A percentile compares a stretch with the other conserved stretches of the same genome.
phyloP scores from a whole-genome alignment of 768 basidiomycete species.

The Cyathus striatus region DNA sequence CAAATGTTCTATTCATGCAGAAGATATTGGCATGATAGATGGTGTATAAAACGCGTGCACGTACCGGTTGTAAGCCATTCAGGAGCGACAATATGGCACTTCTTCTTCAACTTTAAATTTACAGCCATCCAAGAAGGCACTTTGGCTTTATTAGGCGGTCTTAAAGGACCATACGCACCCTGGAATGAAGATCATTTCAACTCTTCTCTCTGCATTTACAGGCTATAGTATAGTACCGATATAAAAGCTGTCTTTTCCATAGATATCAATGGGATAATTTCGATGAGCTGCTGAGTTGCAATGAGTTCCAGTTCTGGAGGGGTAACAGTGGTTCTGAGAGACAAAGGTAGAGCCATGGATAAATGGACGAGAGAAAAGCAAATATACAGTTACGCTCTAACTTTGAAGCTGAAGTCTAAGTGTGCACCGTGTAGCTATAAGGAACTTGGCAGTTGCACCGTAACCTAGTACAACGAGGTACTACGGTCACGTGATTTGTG shows the following conservation, averaged over 20 bases:
- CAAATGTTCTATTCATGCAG: slow-evolving; percentile 59
- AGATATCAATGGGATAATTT: slow-evolving; percentile 82
- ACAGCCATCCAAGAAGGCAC: slow-evolving; percentile 97
- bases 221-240: slow-evolving; percentile 48
- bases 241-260: slow-evolving; percentile 93
- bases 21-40: not conserved
- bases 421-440: too few relatives aligned
- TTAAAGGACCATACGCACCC: slow-evolving; percentile 91
- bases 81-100: slow-evolving; percentile 89
- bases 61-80: slow-evolving; percentile 84
- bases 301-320: slow-evolving; percentile 87
- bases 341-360: slow-evolving; percentile 72
- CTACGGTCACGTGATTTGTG: too few relatives aligned
- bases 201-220: not conserved
- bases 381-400: too few relatives aligned
- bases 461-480: too few relatives aligned
- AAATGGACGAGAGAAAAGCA: not conserved
- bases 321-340: slow-evolving; percentile 66
- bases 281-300: slow-evolving; percentile 78
- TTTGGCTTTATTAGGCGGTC: slow-evolving; percentile 77
- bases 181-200: slow-evolving; percentile 19
- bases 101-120: slow-evolving; percentile 90
- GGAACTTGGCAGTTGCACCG: too few relatives aligned
- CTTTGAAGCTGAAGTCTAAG: too few relatives aligned
- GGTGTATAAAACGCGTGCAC: slow-evolving; percentile 16